Conservation (phyloP, 768 basidiomycete genomes). For the Fomitopsis serialis region DNA sequence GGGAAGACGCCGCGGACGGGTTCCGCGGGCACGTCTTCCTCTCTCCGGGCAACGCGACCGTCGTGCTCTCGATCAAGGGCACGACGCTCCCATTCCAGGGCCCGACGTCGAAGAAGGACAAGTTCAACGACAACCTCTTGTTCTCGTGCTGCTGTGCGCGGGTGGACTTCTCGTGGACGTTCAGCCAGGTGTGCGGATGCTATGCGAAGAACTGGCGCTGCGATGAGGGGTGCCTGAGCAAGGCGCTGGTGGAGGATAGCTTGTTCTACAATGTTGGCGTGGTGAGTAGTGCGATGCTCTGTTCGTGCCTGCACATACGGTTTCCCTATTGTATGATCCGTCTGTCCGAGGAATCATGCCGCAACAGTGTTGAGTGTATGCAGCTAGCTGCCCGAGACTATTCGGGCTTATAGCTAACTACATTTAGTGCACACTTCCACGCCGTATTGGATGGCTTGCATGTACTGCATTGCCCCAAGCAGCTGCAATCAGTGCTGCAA, state of each 20-base stretch:
- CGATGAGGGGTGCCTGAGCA: conserved; percentile 74
- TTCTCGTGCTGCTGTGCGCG: conserved; percentile 94
- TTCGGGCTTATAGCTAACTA: too few species aligned
- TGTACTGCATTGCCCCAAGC: too few species aligned
- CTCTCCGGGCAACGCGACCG: conserved; percentile 71
- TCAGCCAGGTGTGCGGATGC: conserved; percentile 86
- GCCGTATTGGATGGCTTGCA: too few species aligned
- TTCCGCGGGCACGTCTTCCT: conserved; percentile 90
- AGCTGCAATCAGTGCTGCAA: too few species aligned
- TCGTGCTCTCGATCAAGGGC: conserved; percentile 86
- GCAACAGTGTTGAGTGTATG: too few species aligned
- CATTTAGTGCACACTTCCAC: too few species aligned
- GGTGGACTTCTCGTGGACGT: conserved; percentile 82
- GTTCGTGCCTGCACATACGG: too few species aligned
- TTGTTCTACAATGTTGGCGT: conserved; percentile 91
- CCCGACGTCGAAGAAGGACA: conserved; percentile 85
- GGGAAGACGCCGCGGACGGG: conserved; percentile 63
- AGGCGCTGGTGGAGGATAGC: conserved; percentile 81
- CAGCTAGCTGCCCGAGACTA: too few species aligned
- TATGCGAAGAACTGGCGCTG: conserved; percentile 68
- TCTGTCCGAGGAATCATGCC: too few species aligned
- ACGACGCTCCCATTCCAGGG: conserved; percentile 85
- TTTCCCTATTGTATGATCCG: too few species aligned
- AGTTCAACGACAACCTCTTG: conserved; percentile 85
- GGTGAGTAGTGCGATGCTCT: conserved; percentile 37